Base-by-base conservation (phyloP, 768 basidiomycete genomes). In the Amanita inopinata region DNA sequence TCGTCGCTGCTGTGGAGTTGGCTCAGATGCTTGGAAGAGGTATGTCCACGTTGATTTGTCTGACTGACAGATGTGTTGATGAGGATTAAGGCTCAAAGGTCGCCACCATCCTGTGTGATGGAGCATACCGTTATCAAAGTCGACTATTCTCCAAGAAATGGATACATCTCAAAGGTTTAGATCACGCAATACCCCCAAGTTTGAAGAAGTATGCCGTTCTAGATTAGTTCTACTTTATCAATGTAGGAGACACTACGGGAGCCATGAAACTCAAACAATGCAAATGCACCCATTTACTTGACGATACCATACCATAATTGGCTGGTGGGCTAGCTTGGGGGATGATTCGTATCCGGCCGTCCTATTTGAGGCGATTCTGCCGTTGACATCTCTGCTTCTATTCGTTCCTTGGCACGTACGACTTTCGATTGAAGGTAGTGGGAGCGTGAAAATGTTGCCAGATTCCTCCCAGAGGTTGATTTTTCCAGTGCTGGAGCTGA, bases 341-440 rank as follows among this genome's bases (percentile, higher is more conserved):
- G 33, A 19, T 10, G 9, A 15, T 36, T 31, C 5, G 27, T 9
- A 14, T 10, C 14, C 19, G 33, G 6, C 17, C 14, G 25, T 20
- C 37, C 46, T 20, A 54, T 40, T 17, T 51, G 35, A 18, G 56
- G 48, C 14, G 57, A 30, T 47, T 63, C 60, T 19, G 52, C 33
- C 32, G 49, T 44, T 43, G 69, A 63, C 19, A 58, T 46, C 69
- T 99, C 94, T 0, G 93, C 93, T 58, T 96, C 86, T 73, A 98
- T 80, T 64, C 96, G 79, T 64, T 97, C 92, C 42, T 80, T 75
- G 14, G 96, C 94, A 31, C 96, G 79, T 33, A 89, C 77, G n/a
- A 99, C 89, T 64, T 99, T 99, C 23, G 90, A 93, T 58, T 94
- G 93, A 9, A 98, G 70, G 62, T 98, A 98, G 61, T 92, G 88